Percentiles rank a stretch among this genome's conserved stretches.
These are phyloP conservation scores for Scheffersomyces amazonensis DNA, from an alignment of 805 yeast genomes.

Conservation along the genomic window DNA sequence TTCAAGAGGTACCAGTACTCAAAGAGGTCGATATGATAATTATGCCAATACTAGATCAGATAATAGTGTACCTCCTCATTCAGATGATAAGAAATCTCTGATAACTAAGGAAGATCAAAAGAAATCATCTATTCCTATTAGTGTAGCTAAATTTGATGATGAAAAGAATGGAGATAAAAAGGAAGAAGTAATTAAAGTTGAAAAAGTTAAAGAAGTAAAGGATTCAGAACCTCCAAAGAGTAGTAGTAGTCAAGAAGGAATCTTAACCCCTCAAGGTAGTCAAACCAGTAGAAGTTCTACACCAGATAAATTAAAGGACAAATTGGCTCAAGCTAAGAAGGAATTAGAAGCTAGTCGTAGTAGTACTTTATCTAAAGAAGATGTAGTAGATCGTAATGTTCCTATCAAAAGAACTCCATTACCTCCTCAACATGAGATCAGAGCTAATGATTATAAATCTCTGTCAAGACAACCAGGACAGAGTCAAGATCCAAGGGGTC, in stretches of 20 bases:
- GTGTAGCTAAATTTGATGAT: slow-evolving; percentile 6
- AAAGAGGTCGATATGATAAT: slow-evolving; percentile 26
- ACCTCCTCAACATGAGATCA: slow-evolving; percentile 8
- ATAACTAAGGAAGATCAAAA: not conserved
- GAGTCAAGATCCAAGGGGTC: not conserved
- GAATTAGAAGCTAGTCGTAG: slow-evolving; percentile 14
- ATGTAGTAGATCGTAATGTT: not conserved
- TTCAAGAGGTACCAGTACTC: slow-evolving; percentile 1
- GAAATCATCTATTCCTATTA: no score
- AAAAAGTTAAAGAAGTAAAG: not conserved
- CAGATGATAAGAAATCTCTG: not conserved
- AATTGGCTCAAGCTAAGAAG: slow-evolving; percentile 19
- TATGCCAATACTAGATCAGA: slow-evolving; percentile 20
- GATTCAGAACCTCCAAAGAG: not conserved
- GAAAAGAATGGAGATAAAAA: slow-evolving; percentile 3
- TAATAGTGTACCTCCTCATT: not conserved
- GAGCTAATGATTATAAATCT: not conserved
- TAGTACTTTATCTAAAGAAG: no score
- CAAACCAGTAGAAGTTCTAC: no score
- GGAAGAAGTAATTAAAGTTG: slow-evolving; percentile 1
- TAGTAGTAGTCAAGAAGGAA: slow-evolving; percentile 1
- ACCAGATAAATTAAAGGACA: slow-evolving; percentile 14
- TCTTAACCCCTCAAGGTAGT: slow-evolving; percentile 8
- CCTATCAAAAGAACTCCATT: slow-evolving; percentile 6
- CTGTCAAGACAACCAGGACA: not conserved